Base-by-base conservation (phyloP, 2,329 filamentous ascomycete genomes). In the Teratosphaeria zuluensis region DNA sequence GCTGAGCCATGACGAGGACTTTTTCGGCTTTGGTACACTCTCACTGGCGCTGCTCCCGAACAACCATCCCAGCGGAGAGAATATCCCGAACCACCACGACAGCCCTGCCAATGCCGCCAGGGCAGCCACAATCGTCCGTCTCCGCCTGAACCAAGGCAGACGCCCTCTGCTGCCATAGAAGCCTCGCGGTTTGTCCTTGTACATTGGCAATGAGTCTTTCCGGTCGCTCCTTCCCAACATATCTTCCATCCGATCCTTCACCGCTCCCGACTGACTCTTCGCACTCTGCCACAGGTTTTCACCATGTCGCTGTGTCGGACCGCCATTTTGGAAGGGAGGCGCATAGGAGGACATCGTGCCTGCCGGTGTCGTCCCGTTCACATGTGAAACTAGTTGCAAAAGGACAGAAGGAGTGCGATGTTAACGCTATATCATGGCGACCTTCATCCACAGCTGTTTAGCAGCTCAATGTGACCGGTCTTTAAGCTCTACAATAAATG, bases 131-230 rank as follows among this genome's bases (percentile, higher is more conserved):
- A 85, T 64, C 31, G 83, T 74, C 60, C 87, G 78, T 76, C 87
- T 89, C 67, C 82, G 81, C 72, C 81, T 21, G 76, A 84, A 86
- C 65, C 83, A 74, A 35, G 83, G 79, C 56, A 79, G 79, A 62
- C 80, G 78, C 62, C 79, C 78, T 66, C 83, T 82, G 24, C 68
- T 16, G 83, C 83, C 35, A 80, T 76, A 79, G 67, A 89, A 86
- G 55, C 80, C 81, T 71, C 89, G 94, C n/a, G 94, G 94, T 74
- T 99, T 99, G 76, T 99, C 94, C 76, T 99, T 99, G 78, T 99
- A 99, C 88, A 97, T 92, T 53, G 94, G 94, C 62, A 99, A 77
- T 59, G 67, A 66, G 30, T 84, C 78, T 61, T 72, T 73, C 75
- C 82, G 78, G 54, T 80, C 77, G 55, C 75, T 74, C 42, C 85